Base-by-base conservation (phyloP, 768 basidiomycete species). In the Trametes gibbosa region DNA sequence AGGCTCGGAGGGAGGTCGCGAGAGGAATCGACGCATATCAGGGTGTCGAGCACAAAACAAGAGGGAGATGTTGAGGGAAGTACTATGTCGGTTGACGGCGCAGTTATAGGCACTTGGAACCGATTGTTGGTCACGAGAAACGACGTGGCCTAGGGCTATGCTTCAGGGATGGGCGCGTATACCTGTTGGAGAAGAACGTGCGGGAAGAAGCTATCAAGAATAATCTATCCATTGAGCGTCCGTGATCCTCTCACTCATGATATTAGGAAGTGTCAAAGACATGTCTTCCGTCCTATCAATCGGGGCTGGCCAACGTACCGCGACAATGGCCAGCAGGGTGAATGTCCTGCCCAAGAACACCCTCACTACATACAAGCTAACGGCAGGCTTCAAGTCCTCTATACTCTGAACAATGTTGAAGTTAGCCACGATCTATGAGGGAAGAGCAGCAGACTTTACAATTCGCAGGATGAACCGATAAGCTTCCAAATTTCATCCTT, bases 21-120 rank as follows among this genome's bases (percentile, higher is more conserved):
- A 54, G 40, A 54, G 40, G 23, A 45, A 39, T 32, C 47, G 59
- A 23, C 59, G 59, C 59, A 60, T 55, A 42, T 10, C 39, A 17
- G 21, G 25, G 14, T 29, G 16, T 24, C 17, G n/a, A 27, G 32
- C 46, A 25, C 29, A 32, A 17, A 9, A 1, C 14, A n/a, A 3
- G 25, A 24, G n/a, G 14, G 1, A 37, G n/a, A n/a, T n/a, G n/a
- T n/a, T 17, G 29, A 32, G 5, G 5, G 29, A 32, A 32, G 10
- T 4, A 32, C 10, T 4, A 32, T 32, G 29, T 32, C 29, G 5
- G 29, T 32, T 10, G 10, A 32, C 10, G 29, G 17, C 40, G 17
- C 9, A 46, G 41, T n/a, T 53, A 45, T 53, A 53, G n/a, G 6
- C n/a, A 8, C 21, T 23, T 1, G 12, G 23, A n/a, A 14, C 3